These are phyloP conservation scores for Logfia minima DNA, from an alignment of 129 eudicot genomes.

Conservation along the genomic window DNA sequence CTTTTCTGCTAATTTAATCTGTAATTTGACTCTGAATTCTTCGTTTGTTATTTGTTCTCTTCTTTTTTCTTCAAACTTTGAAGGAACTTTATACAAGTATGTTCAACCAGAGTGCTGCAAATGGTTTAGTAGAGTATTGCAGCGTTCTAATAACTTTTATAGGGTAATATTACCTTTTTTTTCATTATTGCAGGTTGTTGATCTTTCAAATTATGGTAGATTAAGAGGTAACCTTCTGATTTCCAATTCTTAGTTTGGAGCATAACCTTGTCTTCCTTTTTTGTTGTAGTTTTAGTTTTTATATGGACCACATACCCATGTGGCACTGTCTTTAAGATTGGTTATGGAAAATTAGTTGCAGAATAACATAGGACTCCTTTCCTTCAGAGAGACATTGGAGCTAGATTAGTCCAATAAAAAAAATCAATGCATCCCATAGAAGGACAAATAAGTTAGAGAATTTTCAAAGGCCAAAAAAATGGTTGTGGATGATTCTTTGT, in stretches of 20 bases:
- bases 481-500: neutral
- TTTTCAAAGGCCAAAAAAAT: neutral
- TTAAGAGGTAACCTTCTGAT: constrained; percentile 64
- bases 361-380: neutral
- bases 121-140: constrained; percentile 19
- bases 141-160: neutral
- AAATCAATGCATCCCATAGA: too few relatives aligned
- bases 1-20: neutral
- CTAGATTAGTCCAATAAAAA: constrained; percentile 2
- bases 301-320: neutral
- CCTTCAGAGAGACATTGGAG: neutral
- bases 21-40: neutral
- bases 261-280: neutral
- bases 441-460: neutral
- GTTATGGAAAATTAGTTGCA: neutral
- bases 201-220: constrained; percentile 80
- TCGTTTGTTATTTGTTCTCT: constrained; percentile 8
- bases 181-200: constrained; percentile 54
- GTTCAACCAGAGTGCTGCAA: neutral
- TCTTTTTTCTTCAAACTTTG: neutral
- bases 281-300: neutral
- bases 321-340: constrained; percentile 7
- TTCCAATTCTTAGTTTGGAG: constrained; percentile 11
- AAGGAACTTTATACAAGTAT: too few relatives aligned
- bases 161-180: constrained; percentile 8